These are phyloP conservation scores for Hanseniaspora gamundiae DNA, from an alignment of 1,139 yeast genomes.

Conservation along the genomic window DNA sequence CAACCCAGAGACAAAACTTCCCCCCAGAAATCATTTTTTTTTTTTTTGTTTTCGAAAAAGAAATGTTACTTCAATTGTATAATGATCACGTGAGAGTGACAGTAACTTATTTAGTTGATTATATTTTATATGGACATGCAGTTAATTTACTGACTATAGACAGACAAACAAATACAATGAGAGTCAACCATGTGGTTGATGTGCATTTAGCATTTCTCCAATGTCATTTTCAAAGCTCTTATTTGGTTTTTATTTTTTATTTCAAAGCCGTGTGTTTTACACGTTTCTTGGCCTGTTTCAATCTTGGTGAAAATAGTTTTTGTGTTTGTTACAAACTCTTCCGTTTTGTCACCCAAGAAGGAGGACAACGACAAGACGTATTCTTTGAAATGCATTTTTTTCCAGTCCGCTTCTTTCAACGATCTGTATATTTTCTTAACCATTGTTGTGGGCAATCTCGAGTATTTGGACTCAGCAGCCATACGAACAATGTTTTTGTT, in stretches of 20 bases:
- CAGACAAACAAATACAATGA: too few species aligned
- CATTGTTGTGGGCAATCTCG: not conserved
- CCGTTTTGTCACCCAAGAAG: not conserved
- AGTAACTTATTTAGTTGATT: too few species aligned
- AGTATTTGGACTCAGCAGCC: not conserved
- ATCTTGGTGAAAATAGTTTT: not conserved
- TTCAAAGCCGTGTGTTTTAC: not conserved
- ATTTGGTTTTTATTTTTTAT: not conserved
- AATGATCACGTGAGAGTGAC: too few species aligned
- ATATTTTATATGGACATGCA: too few species aligned
- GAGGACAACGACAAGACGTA: not conserved
- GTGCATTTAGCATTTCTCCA: not conserved
- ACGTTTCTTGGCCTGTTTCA: not conserved
- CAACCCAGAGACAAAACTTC: too few species aligned
- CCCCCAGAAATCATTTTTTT: too few species aligned
- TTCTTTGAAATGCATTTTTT: not conserved
- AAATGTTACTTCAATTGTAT: not conserved
- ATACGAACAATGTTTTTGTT: not conserved
- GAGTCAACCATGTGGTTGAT: too few species aligned
- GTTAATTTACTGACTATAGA: too few species aligned
- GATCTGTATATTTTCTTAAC: not conserved
- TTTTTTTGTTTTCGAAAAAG: too few species aligned
- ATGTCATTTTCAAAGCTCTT: not conserved
- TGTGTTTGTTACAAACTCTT: not conserved
- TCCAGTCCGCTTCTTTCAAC: not conserved